These are phyloP conservation scores for Coemansia guatemalensis DNA, from an alignment of 192 early-diverging fungal genomes.

Conservation along the genomic window DNA sequence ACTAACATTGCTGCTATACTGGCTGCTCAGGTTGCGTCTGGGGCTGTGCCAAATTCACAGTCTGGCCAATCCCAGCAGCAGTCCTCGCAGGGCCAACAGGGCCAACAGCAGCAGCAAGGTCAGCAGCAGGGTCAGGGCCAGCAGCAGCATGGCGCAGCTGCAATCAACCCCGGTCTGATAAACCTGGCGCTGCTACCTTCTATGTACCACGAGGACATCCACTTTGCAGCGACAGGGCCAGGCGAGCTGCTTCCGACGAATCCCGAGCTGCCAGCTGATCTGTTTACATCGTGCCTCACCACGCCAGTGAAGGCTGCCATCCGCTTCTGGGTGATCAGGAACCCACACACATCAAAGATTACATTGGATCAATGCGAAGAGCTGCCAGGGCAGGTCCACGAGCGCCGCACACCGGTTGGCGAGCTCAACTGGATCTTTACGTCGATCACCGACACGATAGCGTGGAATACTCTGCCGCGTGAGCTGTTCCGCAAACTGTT, in stretches of 20 bases:
- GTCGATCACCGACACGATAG: constrained; percentile 98
- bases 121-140: neutral
- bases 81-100: constrained; percentile 2
- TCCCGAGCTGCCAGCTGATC: constrained; percentile 94
- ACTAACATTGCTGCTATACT: constrained; percentile 24
- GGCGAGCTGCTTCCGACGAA: constrained; percentile 88
- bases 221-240: constrained; percentile 88
- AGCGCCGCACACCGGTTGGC: constrained; percentile 90
- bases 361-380: constrained; percentile 66
- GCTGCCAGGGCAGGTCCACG: constrained; percentile 85
- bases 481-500: constrained; percentile 90
- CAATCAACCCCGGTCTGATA: constrained; percentile 26
- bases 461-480: constrained; percentile 88
- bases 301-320: constrained; percentile 95
- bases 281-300: constrained; percentile 95
- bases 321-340: constrained; percentile 85
- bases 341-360: constrained; percentile 68
- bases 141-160: constrained; percentile 12
- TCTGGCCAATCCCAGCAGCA: constrained; percentile 9
- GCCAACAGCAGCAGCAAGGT: neutral
- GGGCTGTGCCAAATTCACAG: neutral
- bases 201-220: constrained; percentile 74
- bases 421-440: constrained; percentile 99
- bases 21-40: constrained; percentile 15
- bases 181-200: constrained; percentile 48